Evolutionary conservation across 805 yeast species (phyloP).

Genomic region (Pichia nanzhaoensis): DNA sequence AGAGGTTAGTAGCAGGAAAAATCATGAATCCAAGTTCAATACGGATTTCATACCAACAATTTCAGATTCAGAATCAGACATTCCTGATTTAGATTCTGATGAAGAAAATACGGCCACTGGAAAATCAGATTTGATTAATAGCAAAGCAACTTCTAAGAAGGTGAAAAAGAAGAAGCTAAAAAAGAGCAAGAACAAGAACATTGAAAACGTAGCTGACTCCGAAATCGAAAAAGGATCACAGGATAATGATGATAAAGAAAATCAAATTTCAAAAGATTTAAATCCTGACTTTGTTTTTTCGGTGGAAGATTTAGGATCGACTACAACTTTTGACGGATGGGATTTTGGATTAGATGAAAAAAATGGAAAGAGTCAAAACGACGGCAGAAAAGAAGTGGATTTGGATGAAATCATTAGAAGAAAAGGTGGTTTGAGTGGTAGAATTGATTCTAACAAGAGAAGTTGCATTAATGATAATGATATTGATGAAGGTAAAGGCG

Average conservation of each 20-base stretch:
- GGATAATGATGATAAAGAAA: constrained; percentile 29
- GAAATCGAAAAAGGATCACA: not conserved
- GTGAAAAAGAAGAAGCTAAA: not conserved
- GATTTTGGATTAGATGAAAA: constrained; percentile 48
- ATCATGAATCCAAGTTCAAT: constrained; percentile 4
- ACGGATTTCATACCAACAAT: constrained; percentile 68
- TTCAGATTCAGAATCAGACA: constrained; percentile 69
- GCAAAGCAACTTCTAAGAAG: not conserved
- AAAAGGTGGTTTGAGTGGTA: constrained; percentile 58
- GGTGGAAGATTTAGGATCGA: constrained; percentile 34
- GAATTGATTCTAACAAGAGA: constrained; percentile 27
- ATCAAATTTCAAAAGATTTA: constrained; percentile 45
- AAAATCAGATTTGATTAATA: constrained; percentile 2
- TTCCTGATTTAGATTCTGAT: constrained; percentile 34
- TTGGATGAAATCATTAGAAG: constrained; percentile 80
- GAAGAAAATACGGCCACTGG: constrained; percentile 19
- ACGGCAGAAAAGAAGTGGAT: constrained; percentile 58
- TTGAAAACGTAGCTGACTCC: constrained; percentile 15
- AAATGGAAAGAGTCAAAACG: constrained; percentile 11
- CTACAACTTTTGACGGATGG: constrained; percentile 66
- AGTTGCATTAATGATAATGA: constrained; percentile 32
- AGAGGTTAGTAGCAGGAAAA: too few relatives aligned
- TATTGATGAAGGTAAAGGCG: constrained; percentile 35
- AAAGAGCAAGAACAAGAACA: constrained; percentile 4
- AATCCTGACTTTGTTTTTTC: constrained; percentile 72